These are phyloP conservation scores for Ulota crispa DNA, from an alignment of 225 moss, liverwort and hornwort genomes.

Conservation along the genomic window DNA sequence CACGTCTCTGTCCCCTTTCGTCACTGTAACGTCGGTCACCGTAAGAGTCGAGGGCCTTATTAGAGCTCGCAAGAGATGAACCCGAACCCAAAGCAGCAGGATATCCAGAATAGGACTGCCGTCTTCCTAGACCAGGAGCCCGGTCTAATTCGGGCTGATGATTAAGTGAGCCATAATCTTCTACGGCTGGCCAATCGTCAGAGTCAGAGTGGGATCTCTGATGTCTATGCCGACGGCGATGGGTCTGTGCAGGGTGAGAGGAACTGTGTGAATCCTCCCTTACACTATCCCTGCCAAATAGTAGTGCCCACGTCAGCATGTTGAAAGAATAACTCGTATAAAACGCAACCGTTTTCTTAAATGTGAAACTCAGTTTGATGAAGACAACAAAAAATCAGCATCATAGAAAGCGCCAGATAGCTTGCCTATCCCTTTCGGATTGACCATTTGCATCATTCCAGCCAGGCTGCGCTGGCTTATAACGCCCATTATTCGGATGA, in stretches of 20 bases:
- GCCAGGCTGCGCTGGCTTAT: conserved; percentile 25
- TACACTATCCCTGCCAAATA: conserved; percentile 36
- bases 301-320: conserved; percentile 21
- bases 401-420: background rate
- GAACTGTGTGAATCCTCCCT: conserved; percentile 30
- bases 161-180: conserved; percentile 36
- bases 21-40: conserved; percentile 29
- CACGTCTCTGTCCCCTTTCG: conserved; percentile 32
- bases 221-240: conserved; percentile 27
- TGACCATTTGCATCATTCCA: conserved; percentile 27
- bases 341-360: background rate
- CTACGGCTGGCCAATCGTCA: conserved; percentile 44
- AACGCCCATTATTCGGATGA: conserved; percentile 31
- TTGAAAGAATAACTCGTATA: background rate
- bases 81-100: conserved; percentile 24
- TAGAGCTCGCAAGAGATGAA: conserved; percentile 24
- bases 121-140: conserved; percentile 30
- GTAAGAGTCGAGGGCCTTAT: conserved; percentile 20
- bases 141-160: conserved; percentile 21
- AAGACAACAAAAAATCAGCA: background rate
- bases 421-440: conserved; percentile 28
- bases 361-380: background rate
- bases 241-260: conserved; percentile 35
- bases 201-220: conserved; percentile 45
- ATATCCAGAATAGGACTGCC: conserved; percentile 47